Evolutionary conservation across 148 eudicot species (phyloP), one percentile per base, ranked within the genome.

Genomic region (Rhododendron ferrugineum): DNA sequence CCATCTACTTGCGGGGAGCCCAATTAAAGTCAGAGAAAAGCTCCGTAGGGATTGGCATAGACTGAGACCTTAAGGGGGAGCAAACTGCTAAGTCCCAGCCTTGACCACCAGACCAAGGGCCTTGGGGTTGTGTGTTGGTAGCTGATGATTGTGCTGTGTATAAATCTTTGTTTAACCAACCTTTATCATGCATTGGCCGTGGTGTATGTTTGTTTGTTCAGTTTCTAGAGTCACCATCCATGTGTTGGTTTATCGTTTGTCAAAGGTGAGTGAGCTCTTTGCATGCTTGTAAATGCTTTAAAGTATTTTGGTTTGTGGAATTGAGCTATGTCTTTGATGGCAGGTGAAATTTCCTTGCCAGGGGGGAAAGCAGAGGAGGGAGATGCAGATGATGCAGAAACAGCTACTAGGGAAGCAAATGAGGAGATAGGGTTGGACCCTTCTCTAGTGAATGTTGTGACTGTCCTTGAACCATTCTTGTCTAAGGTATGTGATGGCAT

Each of bases 361-460:
- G 99, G 99, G 60, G 99, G 99, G 20, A 96, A 92, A 89, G 88
- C 90, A 56, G 99, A 96, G 26, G 98, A 96, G 87, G 90, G 91
- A 11, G 99, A 96, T 88, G 88, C 86, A 78, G 92, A 91, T 87
- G 98, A 96, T 85, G 91, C 83, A 37, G 93, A 87, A 6, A 96
- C 99, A 1, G 98, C 99, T 8, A 90, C 89, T 77, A 90, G 99
- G 86, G 99, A 96, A 83, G 99, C 99, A 32, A 86, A 91, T 82
- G 99, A 96, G 89, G 99, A 96, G 88, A 96, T 96, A 81, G 99
- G 99, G 49, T 93, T 96, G 88, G 97, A 92, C 84, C 98, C 98
- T 79, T 91, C 95, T 23, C 89, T 94, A 42, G 99, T 96, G 66
- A 89, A 93, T 83, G 92, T 94, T 86, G 96, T 95, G 40, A 90